These are phyloP conservation scores for Echium plantagineum DNA, from an alignment of 257 asterid species.

Conservation along the genomic window DNA sequence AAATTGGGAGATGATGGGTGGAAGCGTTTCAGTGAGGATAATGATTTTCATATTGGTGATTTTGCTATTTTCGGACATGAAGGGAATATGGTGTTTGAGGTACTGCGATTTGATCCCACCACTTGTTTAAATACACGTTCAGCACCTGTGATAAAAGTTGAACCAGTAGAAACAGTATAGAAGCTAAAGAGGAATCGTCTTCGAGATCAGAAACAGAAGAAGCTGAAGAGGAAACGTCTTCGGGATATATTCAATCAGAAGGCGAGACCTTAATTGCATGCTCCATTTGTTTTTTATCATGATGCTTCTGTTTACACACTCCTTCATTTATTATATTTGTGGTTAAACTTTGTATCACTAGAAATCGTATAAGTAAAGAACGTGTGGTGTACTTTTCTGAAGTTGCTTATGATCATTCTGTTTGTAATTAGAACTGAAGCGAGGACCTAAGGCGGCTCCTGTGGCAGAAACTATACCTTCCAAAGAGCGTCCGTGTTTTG, in stretches of 20 bases:
- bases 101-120: conserved; percentile 9
- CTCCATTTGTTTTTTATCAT: too few species aligned
- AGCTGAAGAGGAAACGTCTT: too few species aligned
- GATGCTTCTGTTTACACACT: too few species aligned
- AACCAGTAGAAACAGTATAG: not conserved
- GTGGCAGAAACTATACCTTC: not conserved
- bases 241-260: too few species aligned
- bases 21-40: conserved; percentile 6
- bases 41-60: conserved; percentile 10
- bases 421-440: not conserved
- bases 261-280: not conserved
- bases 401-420: too few species aligned
- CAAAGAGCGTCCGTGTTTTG: conserved; percentile 2
- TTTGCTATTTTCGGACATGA: too few species aligned
- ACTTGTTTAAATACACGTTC: not conserved
- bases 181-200: not conserved
- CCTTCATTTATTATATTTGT: too few species aligned
- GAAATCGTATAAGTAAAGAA: too few species aligned
- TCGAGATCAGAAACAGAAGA: too few species aligned
- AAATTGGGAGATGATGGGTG: conserved; percentile 8
- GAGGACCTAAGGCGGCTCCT: not conserved
- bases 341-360: too few species aligned
- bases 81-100: too few species aligned
- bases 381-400: too few species aligned
- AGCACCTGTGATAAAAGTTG: conserved; percentile 1